A percentile compares a stretch with the other conserved stretches of the same genome.
Evolutionary conservation across 805 yeast species (phyloP).

Genomic region (Zygotorulaspora sp.): DNA sequence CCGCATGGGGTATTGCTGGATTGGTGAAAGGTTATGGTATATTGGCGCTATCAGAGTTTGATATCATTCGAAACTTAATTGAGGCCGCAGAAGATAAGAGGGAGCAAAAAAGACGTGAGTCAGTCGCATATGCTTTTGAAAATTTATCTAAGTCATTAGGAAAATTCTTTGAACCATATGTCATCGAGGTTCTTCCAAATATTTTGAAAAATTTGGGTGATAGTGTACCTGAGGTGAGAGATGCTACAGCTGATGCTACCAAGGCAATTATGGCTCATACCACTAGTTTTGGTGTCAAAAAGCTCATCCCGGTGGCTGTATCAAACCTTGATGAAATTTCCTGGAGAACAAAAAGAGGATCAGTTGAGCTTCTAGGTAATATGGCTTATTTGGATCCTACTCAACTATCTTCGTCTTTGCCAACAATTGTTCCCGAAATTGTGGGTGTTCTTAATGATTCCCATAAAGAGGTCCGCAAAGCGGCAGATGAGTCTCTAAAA

Average conservation of each 20-base stretch:
- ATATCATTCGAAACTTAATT: conserved; percentile 65
- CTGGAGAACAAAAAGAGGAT: conserved; percentile 96
- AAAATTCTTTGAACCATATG: conserved; percentile 86
- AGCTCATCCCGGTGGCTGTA: conserved; percentile 85
- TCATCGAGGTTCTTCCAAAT: conserved; percentile 78
- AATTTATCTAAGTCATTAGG: conserved; percentile 76
- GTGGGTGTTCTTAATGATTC: conserved; percentile 92
- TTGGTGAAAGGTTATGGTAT: conserved; percentile 87
- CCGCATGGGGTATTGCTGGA: conserved; percentile 96
- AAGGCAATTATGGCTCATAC: conserved; percentile 84
- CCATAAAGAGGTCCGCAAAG: conserved; percentile 93
- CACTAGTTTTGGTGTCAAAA: conserved; percentile 86
- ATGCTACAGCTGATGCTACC: conserved; percentile 83
- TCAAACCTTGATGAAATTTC: conserved; percentile 80
- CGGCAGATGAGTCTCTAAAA: conserved; percentile 85
- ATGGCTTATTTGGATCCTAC: conserved; percentile 98
- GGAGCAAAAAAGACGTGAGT: conserved; percentile 69
- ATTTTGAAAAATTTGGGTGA: conserved; percentile 84
- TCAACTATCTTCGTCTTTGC: conserved; percentile 82
- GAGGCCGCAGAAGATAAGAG: conserved; percentile 88
- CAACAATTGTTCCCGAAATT: conserved; percentile 91
- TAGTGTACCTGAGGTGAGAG: conserved; percentile 75
- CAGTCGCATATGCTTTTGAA: conserved; percentile 82
- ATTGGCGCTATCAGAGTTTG: conserved; percentile 66
- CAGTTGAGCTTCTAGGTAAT: conserved; percentile 91